Conservation (phyloP, 1,284 basidiomycete species). For the Ustilago crameri region DNA sequence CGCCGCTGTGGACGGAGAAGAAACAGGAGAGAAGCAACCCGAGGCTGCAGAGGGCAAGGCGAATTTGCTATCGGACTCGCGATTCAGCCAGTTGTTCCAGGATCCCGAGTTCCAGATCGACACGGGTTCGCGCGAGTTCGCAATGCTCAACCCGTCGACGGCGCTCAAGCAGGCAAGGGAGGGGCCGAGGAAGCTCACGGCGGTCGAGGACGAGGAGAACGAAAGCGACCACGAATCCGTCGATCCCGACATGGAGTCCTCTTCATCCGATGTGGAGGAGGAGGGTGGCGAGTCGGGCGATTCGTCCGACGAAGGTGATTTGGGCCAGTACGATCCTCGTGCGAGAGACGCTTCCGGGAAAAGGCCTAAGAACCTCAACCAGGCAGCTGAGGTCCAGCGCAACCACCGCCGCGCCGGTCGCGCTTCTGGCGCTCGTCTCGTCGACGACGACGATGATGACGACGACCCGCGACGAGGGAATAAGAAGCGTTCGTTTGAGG, state of each 20-base stretch:
- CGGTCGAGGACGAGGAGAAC: slow-evolving; percentile 88
- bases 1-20: slow-evolving; percentile 49
- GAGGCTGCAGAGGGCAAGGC: slow-evolving; percentile 63
- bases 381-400: slow-evolving; percentile 65
- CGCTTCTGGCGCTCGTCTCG: slow-evolving; percentile 34
- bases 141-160: slow-evolving; percentile 87
- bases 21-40: slow-evolving; percentile 68
- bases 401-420: slow-evolving; percentile 55
- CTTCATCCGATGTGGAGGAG: slow-evolving; percentile 9
- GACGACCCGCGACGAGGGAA: slow-evolving; percentile 14
- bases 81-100: slow-evolving; percentile 91
- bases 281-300: slow-evolving; percentile 70
- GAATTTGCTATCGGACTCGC: slow-evolving; percentile 80
- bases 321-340: slow-evolving; percentile 51
- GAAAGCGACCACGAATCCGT: slow-evolving; percentile 81
- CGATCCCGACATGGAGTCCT: slow-evolving; percentile 59
- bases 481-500: slow-evolving; percentile 50
- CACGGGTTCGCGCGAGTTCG: slow-evolving; percentile 84
- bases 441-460: slow-evolving; percentile 46
- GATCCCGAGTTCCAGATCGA: slow-evolving; percentile 95
- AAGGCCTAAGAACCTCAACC: slow-evolving; percentile 70
- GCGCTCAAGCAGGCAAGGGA: slow-evolving; percentile 63
- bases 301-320: slow-evolving; percentile 59
- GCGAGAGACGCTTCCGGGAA: slow-evolving; percentile 62
- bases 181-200: slow-evolving; percentile 72